These are phyloP conservation scores for Orobanche coerulescens DNA, from an alignment of 257 asterid genomes.

Conservation along the genomic window DNA sequence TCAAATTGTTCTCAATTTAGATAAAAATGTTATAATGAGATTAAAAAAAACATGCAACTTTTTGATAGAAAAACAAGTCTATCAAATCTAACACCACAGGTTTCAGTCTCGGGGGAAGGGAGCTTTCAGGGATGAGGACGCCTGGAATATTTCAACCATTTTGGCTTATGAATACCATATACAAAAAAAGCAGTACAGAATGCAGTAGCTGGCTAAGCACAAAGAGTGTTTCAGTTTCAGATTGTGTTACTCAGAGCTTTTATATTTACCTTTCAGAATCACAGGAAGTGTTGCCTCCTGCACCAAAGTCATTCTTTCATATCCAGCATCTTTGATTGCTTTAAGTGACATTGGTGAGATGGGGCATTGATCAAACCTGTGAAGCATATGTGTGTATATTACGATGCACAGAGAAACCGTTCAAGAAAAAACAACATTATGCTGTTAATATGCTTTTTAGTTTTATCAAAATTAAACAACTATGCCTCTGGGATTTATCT, in stretches of 20 bases:
- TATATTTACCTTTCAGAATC: slow-evolving; percentile 60
- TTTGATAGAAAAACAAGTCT: neutral
- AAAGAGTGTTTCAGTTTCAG: neutral
- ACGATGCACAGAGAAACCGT: neutral
- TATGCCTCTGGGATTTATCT: neutral
- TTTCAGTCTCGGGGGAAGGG: neutral
- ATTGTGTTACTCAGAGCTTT: slow-evolving; percentile 1
- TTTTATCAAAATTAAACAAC: neutral
- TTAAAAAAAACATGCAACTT: neutral
- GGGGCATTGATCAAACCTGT: slow-evolving; percentile 80
- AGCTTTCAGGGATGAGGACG: neutral
- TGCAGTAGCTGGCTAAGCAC: neutral
- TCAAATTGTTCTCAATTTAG: too few species aligned
- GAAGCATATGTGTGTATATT: neutral
- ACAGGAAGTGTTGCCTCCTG: slow-evolving; percentile 92
- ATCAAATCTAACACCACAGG: neutral
- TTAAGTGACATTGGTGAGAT: slow-evolving; percentile 68
- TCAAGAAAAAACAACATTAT: neutral
- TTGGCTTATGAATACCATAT: neutral
- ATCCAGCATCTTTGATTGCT: slow-evolving; percentile 89
- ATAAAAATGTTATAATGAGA: too few species aligned
- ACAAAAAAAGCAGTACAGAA: neutral
- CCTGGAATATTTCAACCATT: neutral
- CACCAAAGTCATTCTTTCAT: slow-evolving; percentile 83
- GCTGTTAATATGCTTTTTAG: neutral